Conservation (phyloP, 1,139 yeast genomes). For the Spencermartinsiella ligniputridi region DNA sequence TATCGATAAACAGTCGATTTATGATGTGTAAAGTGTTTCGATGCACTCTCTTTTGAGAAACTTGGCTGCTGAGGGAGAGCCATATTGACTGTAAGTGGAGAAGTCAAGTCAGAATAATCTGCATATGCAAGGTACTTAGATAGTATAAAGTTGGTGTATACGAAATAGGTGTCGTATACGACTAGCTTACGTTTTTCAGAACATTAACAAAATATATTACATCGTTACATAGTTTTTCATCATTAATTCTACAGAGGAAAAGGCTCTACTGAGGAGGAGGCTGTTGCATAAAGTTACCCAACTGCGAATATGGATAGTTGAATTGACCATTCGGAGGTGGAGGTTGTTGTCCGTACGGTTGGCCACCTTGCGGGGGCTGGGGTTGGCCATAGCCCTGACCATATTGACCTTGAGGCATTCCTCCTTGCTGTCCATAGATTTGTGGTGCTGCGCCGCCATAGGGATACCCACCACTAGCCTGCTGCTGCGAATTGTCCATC, state of each 20-base stretch:
- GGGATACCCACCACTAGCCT: not conserved
- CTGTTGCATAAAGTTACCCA: slow-evolving; percentile 20
- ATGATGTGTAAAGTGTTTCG: slow-evolving; percentile 1
- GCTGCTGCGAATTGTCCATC: slow-evolving; percentile 5
- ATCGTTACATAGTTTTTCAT: too few relatives aligned
- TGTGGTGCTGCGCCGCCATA: not conserved
- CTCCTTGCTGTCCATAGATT: not conserved
- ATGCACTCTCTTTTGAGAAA: slow-evolving; percentile 1
- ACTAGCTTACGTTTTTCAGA: too few relatives aligned
- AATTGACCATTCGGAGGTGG: slow-evolving; percentile 12
- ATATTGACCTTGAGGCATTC: slow-evolving; percentile 2
- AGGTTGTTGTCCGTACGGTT: slow-evolving; percentile 8
- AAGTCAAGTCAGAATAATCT: too few relatives aligned
- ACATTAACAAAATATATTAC: too few relatives aligned
- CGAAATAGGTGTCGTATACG: too few relatives aligned
- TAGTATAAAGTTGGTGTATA: too few relatives aligned
- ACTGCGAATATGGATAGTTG: slow-evolving; percentile 12
- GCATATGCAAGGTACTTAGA: too few relatives aligned
- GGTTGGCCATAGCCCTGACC: slow-evolving; percentile 5
- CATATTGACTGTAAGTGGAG: too few relatives aligned
- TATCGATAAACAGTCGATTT: slow-evolving; percentile 9
- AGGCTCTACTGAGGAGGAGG: slow-evolving; percentile 5
- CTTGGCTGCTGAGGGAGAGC: not conserved
- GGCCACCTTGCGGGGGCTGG: slow-evolving; percentile 7
- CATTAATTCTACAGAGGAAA: too few relatives aligned